A percentile compares a stretch with the other conserved stretches of the same genome.
Evolutionary conservation across 2,329 filamentous ascomycete species (phyloP).

Genomic region (Aspergillus sp.): DNA sequence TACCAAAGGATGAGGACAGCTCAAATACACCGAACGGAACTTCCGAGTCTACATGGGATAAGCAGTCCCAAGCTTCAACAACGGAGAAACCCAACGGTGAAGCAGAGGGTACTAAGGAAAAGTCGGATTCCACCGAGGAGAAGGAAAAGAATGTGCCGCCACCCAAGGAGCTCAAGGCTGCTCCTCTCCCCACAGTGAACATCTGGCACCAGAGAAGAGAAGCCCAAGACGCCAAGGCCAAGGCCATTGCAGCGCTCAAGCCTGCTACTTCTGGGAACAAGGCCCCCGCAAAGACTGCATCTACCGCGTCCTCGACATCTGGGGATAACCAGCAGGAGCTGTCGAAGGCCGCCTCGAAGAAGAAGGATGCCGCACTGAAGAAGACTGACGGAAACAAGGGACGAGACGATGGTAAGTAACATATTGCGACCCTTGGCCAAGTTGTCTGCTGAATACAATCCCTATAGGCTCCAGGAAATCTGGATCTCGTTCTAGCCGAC

Average conservation of each 20-base stretch:
- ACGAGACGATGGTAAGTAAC: conserved; percentile 30
- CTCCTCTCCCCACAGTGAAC: conserved; percentile 78
- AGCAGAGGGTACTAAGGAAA: conserved; percentile 46
- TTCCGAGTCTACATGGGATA: conserved; percentile 64
- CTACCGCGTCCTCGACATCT: conserved; percentile 21
- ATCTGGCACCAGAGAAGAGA: conserved; percentile 79
- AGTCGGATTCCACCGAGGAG: conserved; percentile 53
- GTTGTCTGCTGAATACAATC: neutral
- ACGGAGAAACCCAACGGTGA: conserved; percentile 50
- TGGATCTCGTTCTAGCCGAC: conserved; percentile 8
- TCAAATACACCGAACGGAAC: conserved; percentile 59
- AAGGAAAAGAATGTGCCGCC: conserved; percentile 58
- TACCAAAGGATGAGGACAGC: conserved; percentile 56
- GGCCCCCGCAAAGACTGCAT: conserved; percentile 18
- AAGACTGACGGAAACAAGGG: conserved; percentile 38
- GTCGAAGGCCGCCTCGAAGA: conserved; percentile 35
- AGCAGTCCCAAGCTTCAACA: conserved; percentile 58
- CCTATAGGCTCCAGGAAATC: neutral
- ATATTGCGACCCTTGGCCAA: neutral
- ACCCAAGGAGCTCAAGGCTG: conserved; percentile 66
- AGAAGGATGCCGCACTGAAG: conserved; percentile 34
- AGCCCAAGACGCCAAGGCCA: conserved; percentile 51
- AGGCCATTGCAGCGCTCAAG: conserved; percentile 29
- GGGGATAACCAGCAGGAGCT: conserved; percentile 36
- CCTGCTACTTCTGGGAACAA: conserved; percentile 15